Evolutionary conservation across 345 rosid species (phyloP).

Genomic region (Dipteronia dyeriana): DNA sequence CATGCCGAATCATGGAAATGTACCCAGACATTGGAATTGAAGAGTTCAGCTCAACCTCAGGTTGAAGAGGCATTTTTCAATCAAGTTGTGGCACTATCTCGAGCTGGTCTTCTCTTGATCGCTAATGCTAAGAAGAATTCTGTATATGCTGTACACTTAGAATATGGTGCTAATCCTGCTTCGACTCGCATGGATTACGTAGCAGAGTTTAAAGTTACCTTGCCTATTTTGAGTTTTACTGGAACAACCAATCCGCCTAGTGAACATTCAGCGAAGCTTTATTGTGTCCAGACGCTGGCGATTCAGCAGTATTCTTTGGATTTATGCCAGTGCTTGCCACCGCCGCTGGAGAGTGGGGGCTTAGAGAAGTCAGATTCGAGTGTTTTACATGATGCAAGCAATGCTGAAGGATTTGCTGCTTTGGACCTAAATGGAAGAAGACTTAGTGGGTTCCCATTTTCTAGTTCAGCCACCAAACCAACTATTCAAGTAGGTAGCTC

Average conservation of each 20-base stretch:
- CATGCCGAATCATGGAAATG: slow-evolving; percentile 71
- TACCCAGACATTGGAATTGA: slow-evolving; percentile 73
- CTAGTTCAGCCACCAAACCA: slow-evolving; percentile 43
- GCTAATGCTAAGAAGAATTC: slow-evolving; percentile 94
- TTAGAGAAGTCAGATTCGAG: slow-evolving; percentile 56
- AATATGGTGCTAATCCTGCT: slow-evolving; percentile 76
- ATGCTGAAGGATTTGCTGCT: slow-evolving; percentile 46
- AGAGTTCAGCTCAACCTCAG: slow-evolving; percentile 62
- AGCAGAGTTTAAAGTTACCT: slow-evolving; percentile 80
- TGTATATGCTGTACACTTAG: slow-evolving; percentile 78
- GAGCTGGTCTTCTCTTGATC: slow-evolving; percentile 63
- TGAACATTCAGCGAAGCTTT: slow-evolving; percentile 65
- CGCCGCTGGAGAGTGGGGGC: slow-evolving; percentile 50
- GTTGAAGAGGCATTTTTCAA: slow-evolving; percentile 77
- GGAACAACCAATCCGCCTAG: slow-evolving; percentile 70
- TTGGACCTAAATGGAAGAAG: slow-evolving; percentile 38
- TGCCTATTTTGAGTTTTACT: slow-evolving; percentile 93
- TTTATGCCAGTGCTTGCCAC: slow-evolving; percentile 77
- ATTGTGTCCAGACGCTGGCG: slow-evolving; percentile 91
- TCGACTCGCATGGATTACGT: slow-evolving; percentile 74
- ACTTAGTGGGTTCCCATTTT: slow-evolving; percentile 38
- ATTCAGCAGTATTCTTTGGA: slow-evolving; percentile 93
- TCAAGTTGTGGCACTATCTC: slow-evolving; percentile 77
- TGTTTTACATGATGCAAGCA: slow-evolving; percentile 38
- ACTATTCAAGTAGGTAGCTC: slow-evolving; percentile 31